Conservation (phyloP, 2,329 filamentous ascomycete genomes). For the Fusarium sp. region DNA sequence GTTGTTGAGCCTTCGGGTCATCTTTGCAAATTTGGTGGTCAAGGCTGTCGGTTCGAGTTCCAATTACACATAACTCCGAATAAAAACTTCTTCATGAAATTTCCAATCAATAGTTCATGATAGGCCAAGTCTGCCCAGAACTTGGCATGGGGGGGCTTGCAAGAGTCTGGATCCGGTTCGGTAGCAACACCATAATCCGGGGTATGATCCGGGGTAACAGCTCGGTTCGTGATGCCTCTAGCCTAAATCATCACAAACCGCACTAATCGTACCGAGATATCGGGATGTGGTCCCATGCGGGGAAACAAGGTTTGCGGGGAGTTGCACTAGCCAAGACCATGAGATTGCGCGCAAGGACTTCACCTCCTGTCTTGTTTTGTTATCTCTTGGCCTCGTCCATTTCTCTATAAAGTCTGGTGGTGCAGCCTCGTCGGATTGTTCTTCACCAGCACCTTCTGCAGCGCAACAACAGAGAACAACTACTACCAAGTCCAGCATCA, state of each 20-base stretch:
- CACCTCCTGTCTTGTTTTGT: not conserved
- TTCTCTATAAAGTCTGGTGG: conserved; percentile 19
- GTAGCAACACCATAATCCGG: conserved; percentile 16
- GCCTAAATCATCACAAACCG: conserved; percentile 5
- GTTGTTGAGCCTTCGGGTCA: too few species aligned
- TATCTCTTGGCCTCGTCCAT: conserved; percentile 2
- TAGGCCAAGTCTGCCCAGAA: not conserved
- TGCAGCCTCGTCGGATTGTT: not conserved
- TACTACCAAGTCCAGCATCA: conserved; percentile 2
- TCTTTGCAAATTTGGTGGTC: not conserved
- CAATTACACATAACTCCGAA: not conserved
- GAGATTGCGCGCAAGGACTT: not conserved
- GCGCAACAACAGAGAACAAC: not conserved
- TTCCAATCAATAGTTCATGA: not conserved
- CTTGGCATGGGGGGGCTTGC: conserved; percentile 1
- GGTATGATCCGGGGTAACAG: conserved; percentile 13
- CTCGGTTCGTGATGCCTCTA: conserved; percentile 29
- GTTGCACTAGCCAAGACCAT: conserved; percentile 11
- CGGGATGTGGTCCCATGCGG: conserved; percentile 34
- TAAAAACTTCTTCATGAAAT: not conserved
- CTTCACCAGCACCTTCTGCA: conserved; percentile 5
- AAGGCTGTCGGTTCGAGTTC: not conserved
- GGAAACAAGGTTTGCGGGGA: conserved; percentile 25
- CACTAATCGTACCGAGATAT: conserved; percentile 9
- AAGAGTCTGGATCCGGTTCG: conserved; percentile 29